Base-by-base conservation (phyloP, 805 yeast species). In the Vanderwaltozyma verrucispora region DNA sequence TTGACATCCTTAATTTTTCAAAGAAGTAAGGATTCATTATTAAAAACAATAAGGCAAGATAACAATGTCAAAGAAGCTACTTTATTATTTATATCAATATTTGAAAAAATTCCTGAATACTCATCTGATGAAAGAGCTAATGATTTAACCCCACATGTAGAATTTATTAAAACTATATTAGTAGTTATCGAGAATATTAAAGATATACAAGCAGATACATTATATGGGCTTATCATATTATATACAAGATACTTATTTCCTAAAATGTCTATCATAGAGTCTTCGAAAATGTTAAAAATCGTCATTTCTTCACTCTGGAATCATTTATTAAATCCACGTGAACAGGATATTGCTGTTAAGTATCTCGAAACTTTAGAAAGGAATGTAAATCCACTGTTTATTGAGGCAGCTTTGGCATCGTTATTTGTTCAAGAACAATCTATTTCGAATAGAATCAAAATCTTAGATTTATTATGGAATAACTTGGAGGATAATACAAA, bases 341-440 rank as follows among this genome's bases (percentile, higher is more conserved):
- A 41, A 39, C 94, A 85, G 50, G 78, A 80, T 1, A 94, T 83
- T 48, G 69, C 81, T 0, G 83, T 81, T 1, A 74, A 71, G 36
- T 65, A 74, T 17, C 64, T 88, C 2, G 79, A 83, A 66, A 64
- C 68, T 5, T 59, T 89, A 35, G 78, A 75, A 28, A 56, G 69
- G n/a, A 61, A 68, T 15, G 66, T 72, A 19, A 74, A 74, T 12
- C 50, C 69, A 2, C 60, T 71, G 33, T 70, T 72, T 42, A 69
- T 87, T 19, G 94, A 87, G 48, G 89, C 94, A 1, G 81, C 85
- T 0, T 44, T 88, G 2, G 64, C 84, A 0, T 63, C 72, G 2
- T 65, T 75, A 33, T 67, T 84, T 23, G 50, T 77, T 12, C 52
- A 67, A 4, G 54, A 65, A 6, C 43, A 59, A 6, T 53, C 51